phyloP scores from a whole-genome alignment of 495 filamentous ascomycete species.

The Lineolata rhizophorae region DNA sequence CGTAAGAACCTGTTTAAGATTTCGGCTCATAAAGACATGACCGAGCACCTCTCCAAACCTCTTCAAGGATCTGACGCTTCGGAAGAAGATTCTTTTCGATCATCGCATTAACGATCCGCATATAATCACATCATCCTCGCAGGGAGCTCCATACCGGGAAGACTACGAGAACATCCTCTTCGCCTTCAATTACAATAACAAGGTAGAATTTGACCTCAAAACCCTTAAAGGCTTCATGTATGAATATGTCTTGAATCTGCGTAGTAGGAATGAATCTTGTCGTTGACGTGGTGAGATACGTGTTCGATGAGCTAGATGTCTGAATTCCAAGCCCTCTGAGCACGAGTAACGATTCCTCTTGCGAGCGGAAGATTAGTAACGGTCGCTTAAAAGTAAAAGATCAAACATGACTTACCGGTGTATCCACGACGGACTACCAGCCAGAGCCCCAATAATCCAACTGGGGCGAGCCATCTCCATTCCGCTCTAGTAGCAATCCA shows the following conservation, averaged over 20 bases:
- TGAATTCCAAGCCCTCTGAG: conserved; percentile 83
- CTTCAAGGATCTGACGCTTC: conserved; percentile 44
- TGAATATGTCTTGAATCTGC: conserved; percentile 73
- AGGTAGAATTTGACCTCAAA: conserved; percentile 85
- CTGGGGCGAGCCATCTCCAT: conserved; percentile 11
- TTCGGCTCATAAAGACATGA: conserved; percentile 55
- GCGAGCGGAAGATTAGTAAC: conserved; percentile 3
- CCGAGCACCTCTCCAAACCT: conserved; percentile 63
- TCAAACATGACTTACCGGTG: conserved; percentile 8
- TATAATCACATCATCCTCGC: too few relatives aligned
- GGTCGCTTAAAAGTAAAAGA: not conserved
- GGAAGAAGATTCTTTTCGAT: conserved; percentile 38
- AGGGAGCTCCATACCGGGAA: conserved; percentile 57
- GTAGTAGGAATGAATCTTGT: conserved; percentile 88
- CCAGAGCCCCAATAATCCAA: conserved; percentile 4
- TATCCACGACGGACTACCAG: conserved; percentile 9
- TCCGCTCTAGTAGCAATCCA: conserved; percentile 1
- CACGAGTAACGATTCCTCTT: conserved; percentile 71
- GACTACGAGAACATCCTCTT: conserved; percentile 73
- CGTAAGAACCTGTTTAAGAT: conserved; percentile 4
- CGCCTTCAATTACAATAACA: conserved; percentile 74
- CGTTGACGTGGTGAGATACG: conserved; percentile 37
- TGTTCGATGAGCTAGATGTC: conserved; percentile 44
- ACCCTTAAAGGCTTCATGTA: conserved; percentile 88
- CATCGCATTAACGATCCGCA: conserved; percentile 3